A percentile compares a stretch with the other conserved stretches of the same genome.
phyloP scores from a whole-genome alignment of 352 stramenopile species.

The Globisporangium yorkense region DNA sequence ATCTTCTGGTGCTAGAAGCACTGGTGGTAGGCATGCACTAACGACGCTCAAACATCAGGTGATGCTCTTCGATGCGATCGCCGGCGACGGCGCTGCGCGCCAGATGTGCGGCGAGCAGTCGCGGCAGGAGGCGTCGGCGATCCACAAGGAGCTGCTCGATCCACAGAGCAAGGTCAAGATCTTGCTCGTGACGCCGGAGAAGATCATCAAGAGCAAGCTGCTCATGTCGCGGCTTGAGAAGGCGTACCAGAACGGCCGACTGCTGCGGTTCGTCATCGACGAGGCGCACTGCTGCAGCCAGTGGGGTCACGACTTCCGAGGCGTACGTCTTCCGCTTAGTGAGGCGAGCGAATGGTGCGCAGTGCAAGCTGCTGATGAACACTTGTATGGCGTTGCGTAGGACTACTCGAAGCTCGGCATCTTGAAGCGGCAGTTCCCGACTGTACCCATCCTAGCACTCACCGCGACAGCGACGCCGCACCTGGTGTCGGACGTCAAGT shows the following conservation, averaged over 20 bases:
- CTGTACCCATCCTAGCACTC: conserved; percentile 86
- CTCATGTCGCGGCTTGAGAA: conserved; percentile 91
- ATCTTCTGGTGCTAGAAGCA: background rate
- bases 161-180: conserved; percentile 55
- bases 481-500: conserved; percentile 68
- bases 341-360: background rate
- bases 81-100: conserved; percentile 38
- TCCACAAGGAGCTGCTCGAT: conserved; percentile 84
- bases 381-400: conserved; percentile 12
- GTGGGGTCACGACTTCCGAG: conserved; percentile 83
- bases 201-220: conserved; percentile 85
- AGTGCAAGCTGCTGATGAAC: background rate
- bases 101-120: conserved; percentile 53
- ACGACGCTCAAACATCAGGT: conserved; percentile 13
- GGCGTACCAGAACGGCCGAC: conserved; percentile 58
- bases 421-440: conserved; percentile 86
- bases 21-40: background rate
- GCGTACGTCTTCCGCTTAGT: conserved; percentile 19
- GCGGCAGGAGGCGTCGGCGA: conserved; percentile 40
- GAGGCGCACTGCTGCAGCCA: conserved; percentile 84
- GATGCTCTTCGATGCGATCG: conserved; percentile 75
- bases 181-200: conserved; percentile 91
- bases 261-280: conserved; percentile 93
- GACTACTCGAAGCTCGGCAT: conserved; percentile 93
- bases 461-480: conserved; percentile 83